Conservation (phyloP, 2,329 filamentous ascomycete genomes). For the Fusarium lyarnte region DNA sequence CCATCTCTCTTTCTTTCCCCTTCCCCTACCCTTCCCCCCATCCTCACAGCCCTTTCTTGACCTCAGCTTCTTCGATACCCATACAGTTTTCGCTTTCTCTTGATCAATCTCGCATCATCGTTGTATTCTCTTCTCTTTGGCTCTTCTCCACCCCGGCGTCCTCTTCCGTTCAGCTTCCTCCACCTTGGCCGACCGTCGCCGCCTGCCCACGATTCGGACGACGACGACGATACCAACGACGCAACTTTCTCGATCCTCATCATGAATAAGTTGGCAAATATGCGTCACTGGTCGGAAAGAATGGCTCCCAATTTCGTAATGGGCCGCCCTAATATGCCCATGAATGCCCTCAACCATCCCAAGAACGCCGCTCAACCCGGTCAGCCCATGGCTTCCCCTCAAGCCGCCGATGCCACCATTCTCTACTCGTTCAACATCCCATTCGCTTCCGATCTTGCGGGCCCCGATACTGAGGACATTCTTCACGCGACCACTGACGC, state of each 20-base stretch:
- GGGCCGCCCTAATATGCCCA: conserved; percentile 67
- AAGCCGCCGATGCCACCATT: conserved; percentile 79
- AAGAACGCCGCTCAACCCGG: conserved; percentile 63
- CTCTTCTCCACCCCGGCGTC: conserved; percentile 32
- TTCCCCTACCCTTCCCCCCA: conserved; percentile 19
- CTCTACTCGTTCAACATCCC: conserved; percentile 98
- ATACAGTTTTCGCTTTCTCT: conserved; percentile 35
- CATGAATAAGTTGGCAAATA: conserved; percentile 77
- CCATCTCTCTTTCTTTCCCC: conserved; percentile 38
- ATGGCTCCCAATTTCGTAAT: conserved; percentile 75
- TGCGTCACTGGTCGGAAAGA: conserved; percentile 77
- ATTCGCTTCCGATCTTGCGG: conserved; percentile 90
- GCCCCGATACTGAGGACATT: conserved; percentile 93
- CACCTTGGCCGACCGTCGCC: conserved; percentile 42
- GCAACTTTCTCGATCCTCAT: conserved; percentile 47
- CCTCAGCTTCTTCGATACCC: conserved; percentile 41
- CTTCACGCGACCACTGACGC: conserved; percentile 90
- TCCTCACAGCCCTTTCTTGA: conserved; percentile 35
- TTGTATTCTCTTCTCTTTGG: conserved; percentile 35
- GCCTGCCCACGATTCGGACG: conserved; percentile 42
- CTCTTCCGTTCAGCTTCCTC: conserved; percentile 35
- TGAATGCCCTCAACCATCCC: conserved; percentile 65
- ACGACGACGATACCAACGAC: conserved; percentile 39
- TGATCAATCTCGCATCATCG: conserved; percentile 29
- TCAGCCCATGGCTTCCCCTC: conserved; percentile 71